Conservation (phyloP, 495 filamentous ascomycete genomes). For the Polyplosphaeria fusca region DNA sequence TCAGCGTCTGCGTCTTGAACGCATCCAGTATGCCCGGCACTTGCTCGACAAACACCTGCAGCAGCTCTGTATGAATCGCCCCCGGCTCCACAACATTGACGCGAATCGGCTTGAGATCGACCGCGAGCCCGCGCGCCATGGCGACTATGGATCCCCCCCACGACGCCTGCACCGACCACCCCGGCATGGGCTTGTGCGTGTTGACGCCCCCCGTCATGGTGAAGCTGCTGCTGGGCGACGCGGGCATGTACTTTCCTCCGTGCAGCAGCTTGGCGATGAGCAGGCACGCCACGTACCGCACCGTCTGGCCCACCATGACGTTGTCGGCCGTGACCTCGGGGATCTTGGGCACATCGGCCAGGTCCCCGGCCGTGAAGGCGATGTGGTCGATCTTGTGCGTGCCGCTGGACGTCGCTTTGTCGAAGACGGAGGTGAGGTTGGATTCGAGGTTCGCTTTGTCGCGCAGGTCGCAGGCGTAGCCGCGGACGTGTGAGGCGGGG, state of each 20-base stretch:
- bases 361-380: slow-evolving; percentile 58
- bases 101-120: slow-evolving; percentile 57
- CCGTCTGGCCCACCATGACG: neutral
- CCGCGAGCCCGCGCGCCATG: slow-evolving; percentile 51
- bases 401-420: slow-evolving; percentile 32
- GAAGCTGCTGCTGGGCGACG: slow-evolving; percentile 45
- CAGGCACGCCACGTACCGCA: slow-evolving; percentile 53
- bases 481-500: slow-evolving; percentile 39
- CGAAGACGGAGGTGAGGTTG: slow-evolving; percentile 49
- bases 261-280: slow-evolving; percentile 51
- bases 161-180: slow-evolving; percentile 48
- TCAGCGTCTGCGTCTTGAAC: slow-evolving; percentile 40
- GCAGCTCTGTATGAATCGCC: slow-evolving; percentile 53
- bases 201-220: slow-evolving; percentile 55
- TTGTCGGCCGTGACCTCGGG: slow-evolving; percentile 41
- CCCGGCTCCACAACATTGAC: slow-evolving; percentile 61
- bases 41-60: slow-evolving; percentile 41
- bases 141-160: slow-evolving; percentile 43
- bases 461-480: slow-evolving; percentile 53
- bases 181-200: slow-evolving; percentile 45
- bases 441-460: slow-evolving; percentile 44
- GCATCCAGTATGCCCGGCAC: slow-evolving; percentile 33
- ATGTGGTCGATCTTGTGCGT: slow-evolving; percentile 55
- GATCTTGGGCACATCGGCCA: slow-evolving; percentile 40
- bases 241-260: slow-evolving; percentile 44